Evolutionary conservation across 208 protist genomes (phyloP).

Genomic region (Trypanosoma avium): DNA sequence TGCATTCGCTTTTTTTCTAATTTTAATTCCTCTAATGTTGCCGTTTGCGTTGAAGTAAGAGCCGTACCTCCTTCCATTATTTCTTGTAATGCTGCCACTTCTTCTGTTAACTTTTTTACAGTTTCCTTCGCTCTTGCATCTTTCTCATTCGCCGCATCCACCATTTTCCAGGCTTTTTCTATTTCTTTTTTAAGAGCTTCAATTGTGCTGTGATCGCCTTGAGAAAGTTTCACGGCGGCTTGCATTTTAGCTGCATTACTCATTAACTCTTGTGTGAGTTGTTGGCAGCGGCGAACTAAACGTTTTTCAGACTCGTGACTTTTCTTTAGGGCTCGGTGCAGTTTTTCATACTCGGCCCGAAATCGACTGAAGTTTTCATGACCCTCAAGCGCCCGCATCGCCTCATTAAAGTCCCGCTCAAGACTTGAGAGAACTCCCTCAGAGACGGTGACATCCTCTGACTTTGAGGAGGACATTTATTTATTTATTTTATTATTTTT

Average conservation of each 20-base stretch:
- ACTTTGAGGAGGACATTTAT: conserved; percentile 19
- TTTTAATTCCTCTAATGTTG: conserved; percentile 94
- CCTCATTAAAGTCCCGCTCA: conserved; percentile 95
- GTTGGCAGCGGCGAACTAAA: conserved; percentile 94
- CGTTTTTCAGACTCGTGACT: conserved; percentile 97
- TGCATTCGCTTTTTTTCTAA: conserved; percentile 95
- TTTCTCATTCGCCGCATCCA: conserved; percentile 97
- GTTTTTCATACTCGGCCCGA: conserved; percentile 97
- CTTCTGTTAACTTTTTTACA: conserved; percentile 93
- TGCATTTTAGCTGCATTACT: conserved; percentile 98
- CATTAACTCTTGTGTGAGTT: conserved; percentile 96
- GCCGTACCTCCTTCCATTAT: conserved; percentile 93
- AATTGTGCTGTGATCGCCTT: conserved; percentile 97
- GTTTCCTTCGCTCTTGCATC: conserved; percentile 96
- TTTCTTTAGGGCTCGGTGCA: conserved; percentile 95
- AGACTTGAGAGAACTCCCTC: conserved; percentile 85
- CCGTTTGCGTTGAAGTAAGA: conserved; percentile 91
- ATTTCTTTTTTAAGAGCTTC: conserved; percentile 96
- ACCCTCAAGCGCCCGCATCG: conserved; percentile 91
- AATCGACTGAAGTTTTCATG: conserved; percentile 95
- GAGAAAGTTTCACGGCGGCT: conserved; percentile 94
- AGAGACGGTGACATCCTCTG: conserved; percentile 57
- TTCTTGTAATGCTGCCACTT: conserved; percentile 92
- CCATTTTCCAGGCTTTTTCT: conserved; percentile 97
- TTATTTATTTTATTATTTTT: not conserved